phyloP scores from a whole-genome alignment of 345 rosid species.

The Aethionema arabicum region DNA sequence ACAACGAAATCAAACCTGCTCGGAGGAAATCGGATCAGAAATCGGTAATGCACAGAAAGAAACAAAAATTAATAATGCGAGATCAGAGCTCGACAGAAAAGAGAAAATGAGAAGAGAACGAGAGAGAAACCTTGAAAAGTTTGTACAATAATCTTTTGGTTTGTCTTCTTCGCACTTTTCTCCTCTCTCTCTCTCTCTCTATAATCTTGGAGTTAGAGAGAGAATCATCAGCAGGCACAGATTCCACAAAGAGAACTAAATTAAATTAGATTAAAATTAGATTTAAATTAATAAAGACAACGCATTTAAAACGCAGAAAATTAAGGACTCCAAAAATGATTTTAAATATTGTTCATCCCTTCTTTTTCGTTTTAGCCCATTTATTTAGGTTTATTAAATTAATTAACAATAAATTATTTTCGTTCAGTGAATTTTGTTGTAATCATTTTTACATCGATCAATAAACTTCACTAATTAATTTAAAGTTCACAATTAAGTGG shows the following conservation, averaged over 20 bases:
- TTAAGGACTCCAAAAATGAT: conserved; percentile 28
- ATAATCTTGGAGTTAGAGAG: not conserved
- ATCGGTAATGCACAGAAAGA: conserved; percentile 14
- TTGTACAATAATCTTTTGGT: not conserved
- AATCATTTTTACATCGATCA: too few relatives aligned
- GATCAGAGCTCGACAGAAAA: conserved; percentile 1
- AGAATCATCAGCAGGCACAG: conserved; percentile 6
- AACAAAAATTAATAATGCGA: not conserved
- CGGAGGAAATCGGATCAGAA: conserved; percentile 11
- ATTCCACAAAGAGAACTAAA: not conserved
- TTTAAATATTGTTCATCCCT: conserved; percentile 1
- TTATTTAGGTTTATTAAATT: not conserved
- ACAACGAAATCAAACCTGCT: conserved; percentile 25
- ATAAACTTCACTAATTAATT: not conserved
- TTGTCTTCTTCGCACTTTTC: conserved; percentile 8
- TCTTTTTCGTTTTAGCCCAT: conserved; percentile 13
- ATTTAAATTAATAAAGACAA: conserved; percentile 21
- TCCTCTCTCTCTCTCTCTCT: not conserved
- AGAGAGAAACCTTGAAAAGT: conserved; percentile 16
- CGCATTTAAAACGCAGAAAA: conserved; percentile 41
- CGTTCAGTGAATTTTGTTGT: too few relatives aligned
- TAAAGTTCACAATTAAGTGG: conserved; percentile 5
- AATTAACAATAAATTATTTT: too few relatives aligned
- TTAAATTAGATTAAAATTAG: not conserved
- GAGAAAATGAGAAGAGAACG: conserved; percentile 4